Conservation (phyloP, 2,329 filamentous ascomycete genomes). For the Ilyonectria destructans region DNA sequence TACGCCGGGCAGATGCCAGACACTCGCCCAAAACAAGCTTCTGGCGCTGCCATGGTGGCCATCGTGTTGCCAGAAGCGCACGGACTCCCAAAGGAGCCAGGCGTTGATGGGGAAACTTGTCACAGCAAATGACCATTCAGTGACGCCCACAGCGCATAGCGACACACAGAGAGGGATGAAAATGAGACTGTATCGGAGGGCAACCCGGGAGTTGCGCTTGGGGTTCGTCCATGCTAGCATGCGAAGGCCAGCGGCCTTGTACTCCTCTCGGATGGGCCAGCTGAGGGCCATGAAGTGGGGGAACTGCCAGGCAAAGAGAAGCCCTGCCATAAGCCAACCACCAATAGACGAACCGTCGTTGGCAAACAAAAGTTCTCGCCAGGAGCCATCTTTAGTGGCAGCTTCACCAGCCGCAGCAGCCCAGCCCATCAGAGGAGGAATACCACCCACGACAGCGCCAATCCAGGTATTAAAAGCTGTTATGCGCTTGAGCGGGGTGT, state of each 20-base stretch:
- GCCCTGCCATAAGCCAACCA: constrained; percentile 88
- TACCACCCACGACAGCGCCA: constrained; percentile 91
- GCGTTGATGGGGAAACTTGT: constrained; percentile 87
- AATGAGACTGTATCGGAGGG: constrained; percentile 86
- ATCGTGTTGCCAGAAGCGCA: constrained; percentile 84
- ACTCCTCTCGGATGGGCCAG: constrained; percentile 91
- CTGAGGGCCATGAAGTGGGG: constrained; percentile 97
- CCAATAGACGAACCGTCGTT: constrained; percentile 76
- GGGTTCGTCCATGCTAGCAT: constrained; percentile 93
- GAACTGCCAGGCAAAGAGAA: constrained; percentile 97
- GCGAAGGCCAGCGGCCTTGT: constrained; percentile 78
- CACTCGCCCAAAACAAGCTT: constrained; percentile 95
- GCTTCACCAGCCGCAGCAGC: constrained; percentile 92
- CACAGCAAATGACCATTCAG: constrained; percentile 87
- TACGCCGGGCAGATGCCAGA: constrained; percentile 94
- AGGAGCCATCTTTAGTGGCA: constrained; percentile 82
- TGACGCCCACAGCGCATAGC: constrained; percentile 85
- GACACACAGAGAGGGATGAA: constrained; percentile 91
- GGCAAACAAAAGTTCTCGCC: constrained; percentile 83
- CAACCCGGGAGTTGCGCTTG: constrained; percentile 87
- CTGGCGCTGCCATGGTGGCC: constrained; percentile 87
- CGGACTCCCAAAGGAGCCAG: constrained; percentile 88
- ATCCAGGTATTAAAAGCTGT: constrained; percentile 95
- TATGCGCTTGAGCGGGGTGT: constrained; percentile 93
- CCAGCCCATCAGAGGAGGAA: constrained; percentile 98